Percentiles rank a stretch among this genome's conserved stretches.
These are phyloP conservation scores for Kluyveromyces dobzhanskii DNA, from an alignment of 805 yeast genomes.

Conservation along the genomic window DNA sequence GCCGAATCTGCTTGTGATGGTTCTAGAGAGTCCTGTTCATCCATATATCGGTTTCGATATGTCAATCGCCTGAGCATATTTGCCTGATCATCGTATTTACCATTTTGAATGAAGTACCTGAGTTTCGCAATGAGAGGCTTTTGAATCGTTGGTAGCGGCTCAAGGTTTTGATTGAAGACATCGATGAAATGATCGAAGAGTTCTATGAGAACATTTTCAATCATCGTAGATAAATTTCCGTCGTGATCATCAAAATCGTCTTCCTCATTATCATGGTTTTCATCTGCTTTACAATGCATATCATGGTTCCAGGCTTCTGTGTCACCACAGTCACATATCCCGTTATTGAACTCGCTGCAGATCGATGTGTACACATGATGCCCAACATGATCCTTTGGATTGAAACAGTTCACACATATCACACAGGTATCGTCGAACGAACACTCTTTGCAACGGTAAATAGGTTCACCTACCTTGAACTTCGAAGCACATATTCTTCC, in stretches of 20 bases:
- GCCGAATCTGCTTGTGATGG: constrained; percentile 1
- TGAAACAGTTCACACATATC: constrained; percentile 64
- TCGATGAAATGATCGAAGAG: constrained; percentile 36
- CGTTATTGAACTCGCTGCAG: constrained; percentile 40
- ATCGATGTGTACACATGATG: constrained; percentile 53
- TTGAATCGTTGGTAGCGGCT: constrained; percentile 26
- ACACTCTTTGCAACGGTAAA: constrained; percentile 68
- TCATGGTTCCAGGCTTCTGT: constrained; percentile 48
- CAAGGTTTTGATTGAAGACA: constrained; percentile 30
- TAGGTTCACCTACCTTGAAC: constrained; percentile 53
- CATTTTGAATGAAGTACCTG: constrained; percentile 22
- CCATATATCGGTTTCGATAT: constrained; percentile 13
- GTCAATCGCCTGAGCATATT: constrained; percentile 14
- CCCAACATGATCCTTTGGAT: constrained; percentile 54
- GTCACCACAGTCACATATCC: constrained; percentile 73
- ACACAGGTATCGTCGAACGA: constrained; percentile 76
- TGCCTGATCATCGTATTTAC: constrained; percentile 13
- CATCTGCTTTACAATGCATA: constrained; percentile 41
- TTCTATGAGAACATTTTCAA: constrained; percentile 24
- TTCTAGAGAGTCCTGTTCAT: constrained; percentile 1
- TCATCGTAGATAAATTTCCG: constrained; percentile 10
- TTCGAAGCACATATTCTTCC: constrained; percentile 65
- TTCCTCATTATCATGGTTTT: constrained; percentile 32
- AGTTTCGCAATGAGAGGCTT: constrained; percentile 22
- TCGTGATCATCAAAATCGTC: constrained; percentile 7